These are phyloP conservation scores for Crepidotus variabilis DNA, from an alignment of 768 basidiomycete species.

Conservation along the genomic window DNA sequence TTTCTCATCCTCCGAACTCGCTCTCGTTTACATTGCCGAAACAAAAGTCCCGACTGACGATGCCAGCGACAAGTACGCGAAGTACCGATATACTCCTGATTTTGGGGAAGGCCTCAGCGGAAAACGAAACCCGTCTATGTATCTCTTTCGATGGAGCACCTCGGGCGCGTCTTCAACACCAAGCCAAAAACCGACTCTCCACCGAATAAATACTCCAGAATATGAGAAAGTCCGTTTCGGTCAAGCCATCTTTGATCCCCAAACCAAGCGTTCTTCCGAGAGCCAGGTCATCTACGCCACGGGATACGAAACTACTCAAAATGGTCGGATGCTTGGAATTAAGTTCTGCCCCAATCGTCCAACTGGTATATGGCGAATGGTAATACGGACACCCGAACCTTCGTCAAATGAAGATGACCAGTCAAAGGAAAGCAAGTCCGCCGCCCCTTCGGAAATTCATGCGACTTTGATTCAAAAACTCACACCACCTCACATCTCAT, in stretches of 20 bases:
- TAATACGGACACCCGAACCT: slow-evolving; percentile 5
- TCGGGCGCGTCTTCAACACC: slow-evolving; percentile 2
- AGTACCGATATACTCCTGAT: slow-evolving; percentile 53
- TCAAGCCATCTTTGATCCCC: slow-evolving; percentile 44
- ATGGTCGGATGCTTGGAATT: slow-evolving; percentile 57
- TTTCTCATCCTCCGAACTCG: slow-evolving; percentile 50
- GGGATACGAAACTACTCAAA: slow-evolving; percentile 55
- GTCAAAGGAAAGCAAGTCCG: slow-evolving; percentile 5
- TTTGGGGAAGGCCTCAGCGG: slow-evolving; percentile 62
- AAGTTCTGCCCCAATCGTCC: slow-evolving; percentile 60
- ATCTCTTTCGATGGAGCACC: slow-evolving; percentile 47
- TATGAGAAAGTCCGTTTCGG: slow-evolving; percentile 37
- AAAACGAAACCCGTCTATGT: slow-evolving; percentile 49
- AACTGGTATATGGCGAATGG: slow-evolving; percentile 51
- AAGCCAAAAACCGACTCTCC: slow-evolving; percentile 6
- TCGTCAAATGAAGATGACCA: not conserved
- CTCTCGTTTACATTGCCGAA: slow-evolving; percentile 62
- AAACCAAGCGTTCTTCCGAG: slow-evolving; percentile 26
- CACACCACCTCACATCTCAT: slow-evolving; percentile 40
- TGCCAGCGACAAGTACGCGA: slow-evolving; percentile 31
- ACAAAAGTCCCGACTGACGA: slow-evolving; percentile 30
- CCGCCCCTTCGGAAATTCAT: slow-evolving; percentile 1
- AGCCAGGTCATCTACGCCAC: slow-evolving; percentile 45
- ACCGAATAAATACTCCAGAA: slow-evolving; percentile 12
- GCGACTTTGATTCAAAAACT: slow-evolving; percentile 31